Evolutionary conservation across 1,139 yeast species (phyloP).

Genomic region (Geotrichum histeridarum): DNA sequence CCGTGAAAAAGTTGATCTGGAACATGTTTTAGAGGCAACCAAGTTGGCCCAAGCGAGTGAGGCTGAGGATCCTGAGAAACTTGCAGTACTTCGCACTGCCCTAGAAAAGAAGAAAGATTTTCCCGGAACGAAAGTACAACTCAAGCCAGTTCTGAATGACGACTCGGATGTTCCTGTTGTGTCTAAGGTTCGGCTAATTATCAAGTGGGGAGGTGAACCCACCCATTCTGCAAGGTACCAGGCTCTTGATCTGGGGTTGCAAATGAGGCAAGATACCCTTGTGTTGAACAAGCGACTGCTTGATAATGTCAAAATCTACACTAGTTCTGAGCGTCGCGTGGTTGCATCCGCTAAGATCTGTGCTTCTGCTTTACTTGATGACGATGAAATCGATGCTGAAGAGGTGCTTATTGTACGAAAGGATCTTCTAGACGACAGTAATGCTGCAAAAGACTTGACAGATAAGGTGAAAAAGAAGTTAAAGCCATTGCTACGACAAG

Average conservation of each 20-base stretch:
- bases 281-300: slow-evolving; percentile 78
- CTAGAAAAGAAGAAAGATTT: slow-evolving; percentile 80
- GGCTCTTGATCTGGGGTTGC: slow-evolving; percentile 92
- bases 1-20: slow-evolving; percentile 78
- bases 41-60: slow-evolving; percentile 70
- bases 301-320: slow-evolving; percentile 76
- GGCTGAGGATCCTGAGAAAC: slow-evolving; percentile 73
- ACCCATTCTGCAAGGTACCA: slow-evolving; percentile 95
- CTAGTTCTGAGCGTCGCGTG: slow-evolving; percentile 92
- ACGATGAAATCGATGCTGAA: slow-evolving; percentile 66
- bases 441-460: slow-evolving; percentile 96
- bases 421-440: slow-evolving; percentile 88
- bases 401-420: slow-evolving; percentile 79
- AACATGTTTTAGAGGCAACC: slow-evolving; percentile 80
- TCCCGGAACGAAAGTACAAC: slow-evolving; percentile 93
- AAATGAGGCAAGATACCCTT: slow-evolving; percentile 84
- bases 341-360: slow-evolving; percentile 87
- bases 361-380: slow-evolving; percentile 66
- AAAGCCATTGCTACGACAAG: slow-evolving; percentile 88
- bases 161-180: slow-evolving; percentile 41
- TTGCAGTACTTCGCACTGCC: slow-evolving; percentile 70
- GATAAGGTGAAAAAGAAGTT: slow-evolving; percentile 94
- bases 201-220: slow-evolving; percentile 99
- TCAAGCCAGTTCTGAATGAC: slow-evolving; percentile 73
- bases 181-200: slow-evolving; percentile 88